phyloP scores from a whole-genome alignment of 805 yeast species.

The Pichia kluyveri region DNA sequence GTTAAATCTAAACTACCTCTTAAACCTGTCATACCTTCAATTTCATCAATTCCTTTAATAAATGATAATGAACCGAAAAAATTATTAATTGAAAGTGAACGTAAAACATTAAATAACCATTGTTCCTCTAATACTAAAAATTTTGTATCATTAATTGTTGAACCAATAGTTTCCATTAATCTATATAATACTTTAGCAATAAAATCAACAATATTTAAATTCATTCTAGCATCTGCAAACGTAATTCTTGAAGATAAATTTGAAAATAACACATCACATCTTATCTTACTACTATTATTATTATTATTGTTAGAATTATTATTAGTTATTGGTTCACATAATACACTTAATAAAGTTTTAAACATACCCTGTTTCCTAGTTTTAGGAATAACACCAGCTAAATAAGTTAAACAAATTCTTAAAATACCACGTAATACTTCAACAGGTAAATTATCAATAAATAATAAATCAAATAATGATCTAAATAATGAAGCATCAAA shows the following conservation, averaged over 20 bases:
- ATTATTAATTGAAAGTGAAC: constrained; percentile 6
- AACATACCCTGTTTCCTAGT: constrained; percentile 24
- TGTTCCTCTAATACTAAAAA: constrained; percentile 23
- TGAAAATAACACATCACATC: constrained; percentile 25
- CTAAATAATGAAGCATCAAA: constrained; percentile 20
- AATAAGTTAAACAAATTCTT: constrained; percentile 27
- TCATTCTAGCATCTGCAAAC: constrained; percentile 35
- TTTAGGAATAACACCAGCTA: constrained; percentile 36
- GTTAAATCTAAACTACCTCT: constrained; percentile 10
- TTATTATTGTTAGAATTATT: constrained; percentile 14
- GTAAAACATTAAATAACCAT: constrained; percentile 7
- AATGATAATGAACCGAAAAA: constrained; percentile 11
- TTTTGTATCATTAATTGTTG: background rate
- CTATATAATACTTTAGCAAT: constrained; percentile 35
- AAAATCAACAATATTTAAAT: constrained; percentile 35
- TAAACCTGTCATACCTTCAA: constrained; percentile 12
- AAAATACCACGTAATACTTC: constrained; percentile 20
- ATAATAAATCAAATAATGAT: constrained; percentile 16
- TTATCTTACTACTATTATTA: constrained; percentile 25
- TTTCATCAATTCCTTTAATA: constrained; percentile 20
- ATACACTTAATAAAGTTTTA: constrained; percentile 13
- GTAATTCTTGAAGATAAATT: constrained; percentile 34
- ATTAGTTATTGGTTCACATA: constrained; percentile 15
- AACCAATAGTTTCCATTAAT: constrained; percentile 27
- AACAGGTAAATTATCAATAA: constrained; percentile 13